Percentiles rank a stretch among this genome's conserved stretches.
Conservation (phyloP, 2,329 filamentous ascomycete species). For the Ceratocystis huliohia region DNA sequence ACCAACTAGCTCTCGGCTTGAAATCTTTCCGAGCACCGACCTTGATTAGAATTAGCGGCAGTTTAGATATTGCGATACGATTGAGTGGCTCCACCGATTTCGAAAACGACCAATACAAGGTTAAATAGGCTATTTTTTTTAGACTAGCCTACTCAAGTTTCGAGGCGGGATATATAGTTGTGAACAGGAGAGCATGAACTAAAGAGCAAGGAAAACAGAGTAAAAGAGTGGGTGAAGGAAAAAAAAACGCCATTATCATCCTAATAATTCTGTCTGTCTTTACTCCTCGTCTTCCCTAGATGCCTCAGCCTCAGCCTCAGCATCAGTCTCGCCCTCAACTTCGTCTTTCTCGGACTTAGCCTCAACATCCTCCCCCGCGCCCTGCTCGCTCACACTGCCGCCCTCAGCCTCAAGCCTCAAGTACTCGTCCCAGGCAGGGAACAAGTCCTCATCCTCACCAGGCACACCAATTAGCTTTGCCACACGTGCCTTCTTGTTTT, state of each 20-base stretch:
- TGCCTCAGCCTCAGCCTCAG: neutral
- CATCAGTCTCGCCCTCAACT: neutral
- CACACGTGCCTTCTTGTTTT: slow-evolving; percentile 72
- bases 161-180: too few species aligned
- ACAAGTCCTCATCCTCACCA: slow-evolving; percentile 72
- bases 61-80: too few species aligned
- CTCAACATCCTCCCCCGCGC: slow-evolving; percentile 24
- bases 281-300: slow-evolving; percentile 4
- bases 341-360: slow-evolving; percentile 21
- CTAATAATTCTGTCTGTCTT: slow-evolving; percentile 1
- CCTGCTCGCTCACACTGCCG: slow-evolving; percentile 25
- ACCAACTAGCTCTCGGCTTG: too few species aligned
- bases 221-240: neutral
- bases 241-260: neutral
- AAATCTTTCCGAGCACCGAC: too few species aligned
- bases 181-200: neutral
- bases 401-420: slow-evolving; percentile 67
- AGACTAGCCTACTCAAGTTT: too few species aligned
- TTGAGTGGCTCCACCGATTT: too few species aligned
- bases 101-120: too few species aligned
- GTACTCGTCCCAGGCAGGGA: slow-evolving; percentile 94
- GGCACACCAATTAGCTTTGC: slow-evolving; percentile 73
- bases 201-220: neutral
- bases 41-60: too few species aligned
- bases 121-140: too few species aligned